Evolutionary conservation across 2,329 filamentous ascomycete species (phyloP).

Genomic region (Penicillium oxalicum): DNA sequence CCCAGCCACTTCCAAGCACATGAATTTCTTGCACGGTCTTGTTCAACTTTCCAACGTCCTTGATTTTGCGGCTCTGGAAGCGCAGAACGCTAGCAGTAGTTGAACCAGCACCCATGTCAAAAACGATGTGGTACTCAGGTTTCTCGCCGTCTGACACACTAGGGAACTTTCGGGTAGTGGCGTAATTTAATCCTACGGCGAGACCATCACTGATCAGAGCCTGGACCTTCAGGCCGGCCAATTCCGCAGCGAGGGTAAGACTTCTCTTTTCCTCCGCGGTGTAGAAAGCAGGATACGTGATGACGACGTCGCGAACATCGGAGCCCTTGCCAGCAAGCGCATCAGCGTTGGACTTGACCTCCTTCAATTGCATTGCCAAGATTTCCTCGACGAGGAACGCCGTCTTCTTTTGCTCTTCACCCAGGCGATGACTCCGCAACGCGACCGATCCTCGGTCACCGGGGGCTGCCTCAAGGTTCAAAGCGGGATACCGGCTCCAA

Average conservation of each 20-base stretch:
- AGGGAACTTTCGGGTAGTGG: constrained; percentile 83
- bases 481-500: constrained; percentile 66
- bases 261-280: constrained; percentile 85
- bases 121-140: constrained; percentile 87
- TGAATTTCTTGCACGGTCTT: constrained; percentile 96
- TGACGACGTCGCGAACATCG: constrained; percentile 71
- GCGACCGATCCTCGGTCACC: constrained; percentile 61
- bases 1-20: constrained; percentile 80
- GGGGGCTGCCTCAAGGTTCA: constrained; percentile 56
- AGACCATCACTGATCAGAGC: constrained; percentile 82
- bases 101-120: constrained; percentile 96
- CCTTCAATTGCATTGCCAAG: constrained; percentile 91
- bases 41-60: constrained; percentile 88
- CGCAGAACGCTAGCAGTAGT: constrained; percentile 83
- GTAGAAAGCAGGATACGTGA: constrained; percentile 87
- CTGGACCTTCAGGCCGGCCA: constrained; percentile 82
- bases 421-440: constrained; percentile 71
- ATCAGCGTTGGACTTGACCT: constrained; percentile 84
- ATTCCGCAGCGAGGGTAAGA: constrained; percentile 72
- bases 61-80: constrained; percentile 83
- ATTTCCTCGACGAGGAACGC: constrained; percentile 80
- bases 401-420: constrained; percentile 57
- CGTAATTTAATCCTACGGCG: constrained; percentile 92
- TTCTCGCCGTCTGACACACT: constrained; percentile 74
- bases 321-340: constrained; percentile 68